phyloP scores from a whole-genome alignment of 2,329 filamentous ascomycete genomes.

The Blastomyces gilchristii region DNA sequence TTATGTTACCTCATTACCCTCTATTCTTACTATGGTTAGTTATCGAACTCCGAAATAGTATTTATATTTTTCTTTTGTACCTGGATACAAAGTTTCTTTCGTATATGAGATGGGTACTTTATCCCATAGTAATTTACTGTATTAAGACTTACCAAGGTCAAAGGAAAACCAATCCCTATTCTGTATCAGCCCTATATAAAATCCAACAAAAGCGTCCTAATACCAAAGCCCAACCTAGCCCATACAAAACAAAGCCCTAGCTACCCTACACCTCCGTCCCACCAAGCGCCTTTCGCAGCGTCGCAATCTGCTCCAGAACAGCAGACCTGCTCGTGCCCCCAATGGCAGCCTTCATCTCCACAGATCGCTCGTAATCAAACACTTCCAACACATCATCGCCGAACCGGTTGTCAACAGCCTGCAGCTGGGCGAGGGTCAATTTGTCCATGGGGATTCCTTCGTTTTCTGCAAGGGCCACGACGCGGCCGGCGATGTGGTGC shows the following conservation, averaged over 20 bases:
- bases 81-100: no score
- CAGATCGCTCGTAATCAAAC: constrained; percentile 73
- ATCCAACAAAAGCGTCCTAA: background rate
- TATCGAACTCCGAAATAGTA: no score
- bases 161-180: no score
- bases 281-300: constrained; percentile 30
- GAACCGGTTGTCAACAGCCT: constrained; percentile 59
- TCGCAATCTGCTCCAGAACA: constrained; percentile 59
- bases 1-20: no score
- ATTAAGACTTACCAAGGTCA: no score
- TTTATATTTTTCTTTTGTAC: no score
- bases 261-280: background rate
- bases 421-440: constrained; percentile 55
- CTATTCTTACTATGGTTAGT: no score
- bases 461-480: constrained; percentile 62
- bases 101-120: no score
- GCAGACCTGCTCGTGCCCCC: constrained; percentile 67
- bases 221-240: no score
- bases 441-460: constrained; percentile 58
- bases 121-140: no score
- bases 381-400: constrained; percentile 58
- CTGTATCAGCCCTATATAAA: no score
- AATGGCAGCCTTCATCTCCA: constrained; percentile 66
- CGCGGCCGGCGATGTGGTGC: constrained; percentile 64
- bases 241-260: background rate